Conservation (phyloP, 148 eudicot species). For the Amaranthus hypochondriacus region DNA sequence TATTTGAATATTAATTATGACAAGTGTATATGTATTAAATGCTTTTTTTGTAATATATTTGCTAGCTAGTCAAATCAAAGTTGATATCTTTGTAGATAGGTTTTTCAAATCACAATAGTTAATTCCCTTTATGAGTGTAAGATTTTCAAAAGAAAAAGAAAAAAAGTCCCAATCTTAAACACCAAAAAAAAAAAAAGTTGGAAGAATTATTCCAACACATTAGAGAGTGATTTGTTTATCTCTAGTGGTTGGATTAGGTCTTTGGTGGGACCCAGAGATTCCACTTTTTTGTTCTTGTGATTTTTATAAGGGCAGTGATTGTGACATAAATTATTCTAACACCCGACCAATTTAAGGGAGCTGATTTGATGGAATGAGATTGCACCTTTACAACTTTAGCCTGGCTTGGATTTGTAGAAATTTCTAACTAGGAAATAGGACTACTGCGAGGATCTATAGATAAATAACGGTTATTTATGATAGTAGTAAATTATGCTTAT, state of each 20-base stretch:
- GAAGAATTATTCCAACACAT: neutral
- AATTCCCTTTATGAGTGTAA: too few relatives aligned
- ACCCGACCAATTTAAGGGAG: neutral
- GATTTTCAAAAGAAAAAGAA: neutral
- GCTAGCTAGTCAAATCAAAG: too few relatives aligned
- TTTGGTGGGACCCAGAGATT: conserved; percentile 27
- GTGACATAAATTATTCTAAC: conserved; percentile 23
- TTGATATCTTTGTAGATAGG: too few relatives aligned
- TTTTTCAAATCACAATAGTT: too few relatives aligned
- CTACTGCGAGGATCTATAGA: too few relatives aligned
- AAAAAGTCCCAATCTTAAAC: neutral
- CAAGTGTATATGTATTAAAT: too few relatives aligned
- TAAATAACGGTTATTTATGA: too few relatives aligned
- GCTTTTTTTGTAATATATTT: too few relatives aligned
- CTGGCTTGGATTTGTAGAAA: neutral
- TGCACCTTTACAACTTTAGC: neutral
- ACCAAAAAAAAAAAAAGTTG: neutral
- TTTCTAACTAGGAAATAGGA: neutral
- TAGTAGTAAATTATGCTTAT: too few relatives aligned
- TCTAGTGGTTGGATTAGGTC: conserved; percentile 37
- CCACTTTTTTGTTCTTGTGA: conserved; percentile 24
- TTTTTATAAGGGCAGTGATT: conserved; percentile 16
- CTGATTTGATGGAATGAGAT: neutral
- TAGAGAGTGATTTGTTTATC: conserved; percentile 21
- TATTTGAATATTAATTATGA: too few relatives aligned